Evolutionary conservation across 2,329 filamentous ascomycete species (phyloP), one percentile per base, ranked within the genome.

Genomic region (Phialophora tarda): DNA sequence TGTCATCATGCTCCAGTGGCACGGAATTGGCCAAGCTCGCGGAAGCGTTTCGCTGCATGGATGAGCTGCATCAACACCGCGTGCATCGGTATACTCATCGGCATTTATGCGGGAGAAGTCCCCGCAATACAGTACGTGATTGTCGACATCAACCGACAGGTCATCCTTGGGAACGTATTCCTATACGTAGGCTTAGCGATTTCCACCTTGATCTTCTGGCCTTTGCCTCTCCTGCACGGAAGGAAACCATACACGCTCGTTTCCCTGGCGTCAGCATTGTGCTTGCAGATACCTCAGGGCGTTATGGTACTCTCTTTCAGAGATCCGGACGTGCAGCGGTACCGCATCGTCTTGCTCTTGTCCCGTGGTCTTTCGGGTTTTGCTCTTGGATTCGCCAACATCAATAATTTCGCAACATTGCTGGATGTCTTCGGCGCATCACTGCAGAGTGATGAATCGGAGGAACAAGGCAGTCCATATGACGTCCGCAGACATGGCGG

Each of bases 51-150:
- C 67, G 85, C 87, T 26, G 91, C 91, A 3, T 77, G 82, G 3
- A 85, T 92, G 65, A 87, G 89, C 10, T 93, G 91, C 74, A 79
- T 89, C 70, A 92, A 90, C 71, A 92, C 90, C 5, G 87, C 88
- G 14, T 80, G 92, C 62, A 82, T 93, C 54, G 91, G 91, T 0
- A 79, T 91, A 28, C 81, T 92, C 24, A 80, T 91, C 64, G 91
- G 91, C 0, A 89, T 93, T 24, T 94, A 93, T 75, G 88, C 89
- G 62, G 91, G 91, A 2, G 84, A 92, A 71, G 90, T 92, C 0
- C 90, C 91, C n/a, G 86, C 88, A 3, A 91, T 93, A 28, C 90
- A 93, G 74, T 92, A 92, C 75, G 88, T 88, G 72, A 86, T 93
- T 69, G 87, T 87, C 26, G 90, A 93, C 72, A 83, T 88, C 67